Base-by-base conservation (phyloP, 176 grass and related monocot genomes). In the Stipa capillata region DNA sequence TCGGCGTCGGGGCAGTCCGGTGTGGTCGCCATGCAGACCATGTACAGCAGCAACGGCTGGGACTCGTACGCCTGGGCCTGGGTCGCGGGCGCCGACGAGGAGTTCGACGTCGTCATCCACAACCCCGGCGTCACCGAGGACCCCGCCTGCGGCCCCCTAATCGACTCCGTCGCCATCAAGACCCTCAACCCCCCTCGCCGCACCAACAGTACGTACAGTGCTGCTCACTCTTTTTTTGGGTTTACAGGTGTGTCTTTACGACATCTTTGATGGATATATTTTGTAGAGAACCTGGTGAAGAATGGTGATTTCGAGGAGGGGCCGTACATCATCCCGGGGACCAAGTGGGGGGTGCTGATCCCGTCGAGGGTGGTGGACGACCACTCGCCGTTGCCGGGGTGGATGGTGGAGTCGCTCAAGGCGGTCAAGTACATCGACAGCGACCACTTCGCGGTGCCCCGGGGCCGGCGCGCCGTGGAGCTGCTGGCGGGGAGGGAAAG, bases 21-120 rank as follows among this genome's bases (percentile, higher is more conserved):
- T 11, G 52, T 87, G 20, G 81, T 97, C 5, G 48, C 91, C 20
- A 85, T 97, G 84, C 94, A 97, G 69, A 97, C 94, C 81, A 85
- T 91, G 91, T 97, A 97, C 86, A 97, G 91, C 87, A 91, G 94
- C 89, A 97, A 85, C 65, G 94, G 94, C 4, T 97, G 94, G 88
- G 94, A 97, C 86, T 97, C 90, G 32, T 97, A 97, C 89, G 55
- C 90, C 76, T 97, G 91, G 90, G 94, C 94, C 20, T 97, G 77
- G 77, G 80, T 78, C 47, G 90, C 90, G 40, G 66, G 1, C 70
- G 68, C 68, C 77, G 86, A 47, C 77, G 81, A 77, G 2, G 78
- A n/a, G n/a, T n/a, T 81, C 16, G 90, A 93, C 21, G 44, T 93
- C 27, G 84, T 85, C 81, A 85, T 97, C 83, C 94, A 97, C 75